phyloP scores from a whole-genome alignment of 108 stramenopile species.

The Skeletonema grethae region DNA sequence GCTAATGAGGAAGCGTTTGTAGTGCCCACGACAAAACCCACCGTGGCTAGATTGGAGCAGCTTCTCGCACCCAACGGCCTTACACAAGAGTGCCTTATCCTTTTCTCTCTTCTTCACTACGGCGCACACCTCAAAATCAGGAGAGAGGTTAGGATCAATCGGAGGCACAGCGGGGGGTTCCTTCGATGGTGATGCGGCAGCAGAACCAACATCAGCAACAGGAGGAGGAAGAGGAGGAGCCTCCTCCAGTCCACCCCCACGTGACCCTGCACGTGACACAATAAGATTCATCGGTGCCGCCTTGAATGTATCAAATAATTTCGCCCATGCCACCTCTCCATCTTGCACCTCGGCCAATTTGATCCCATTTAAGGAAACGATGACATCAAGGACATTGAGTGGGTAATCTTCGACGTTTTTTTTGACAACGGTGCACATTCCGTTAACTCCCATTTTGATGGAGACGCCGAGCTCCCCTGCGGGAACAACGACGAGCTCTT shows the following conservation, averaged over 20 bases:
- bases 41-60: slow-evolving; percentile 29
- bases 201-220: not conserved
- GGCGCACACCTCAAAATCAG: not conserved
- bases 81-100: slow-evolving; percentile 22
- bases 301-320: slow-evolving; percentile 13
- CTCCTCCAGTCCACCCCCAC: not conserved
- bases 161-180: not conserved
- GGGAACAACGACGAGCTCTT: not conserved
- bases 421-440: slow-evolving; percentile 4
- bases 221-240: not conserved
- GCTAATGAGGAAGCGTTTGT: slow-evolving; percentile 17
- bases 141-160: not conserved
- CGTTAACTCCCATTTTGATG: slow-evolving; percentile 1
- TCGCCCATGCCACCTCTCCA: slow-evolving; percentile 14
- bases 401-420: slow-evolving; percentile 7
- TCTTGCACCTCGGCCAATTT: slow-evolving; percentile 12
- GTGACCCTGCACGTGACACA: not conserved
- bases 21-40: slow-evolving; percentile 43
- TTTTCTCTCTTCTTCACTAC: not conserved
- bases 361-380: slow-evolving; percentile 20
- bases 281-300: slow-evolving; percentile 1
- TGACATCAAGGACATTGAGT: slow-evolving; percentile 16
- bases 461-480: not conserved
- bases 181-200: not conserved
- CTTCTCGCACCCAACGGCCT: slow-evolving; percentile 34